phyloP scores from a whole-genome alignment of 2,329 filamentous ascomycete species.

The Claviceps spartinae region DNA sequence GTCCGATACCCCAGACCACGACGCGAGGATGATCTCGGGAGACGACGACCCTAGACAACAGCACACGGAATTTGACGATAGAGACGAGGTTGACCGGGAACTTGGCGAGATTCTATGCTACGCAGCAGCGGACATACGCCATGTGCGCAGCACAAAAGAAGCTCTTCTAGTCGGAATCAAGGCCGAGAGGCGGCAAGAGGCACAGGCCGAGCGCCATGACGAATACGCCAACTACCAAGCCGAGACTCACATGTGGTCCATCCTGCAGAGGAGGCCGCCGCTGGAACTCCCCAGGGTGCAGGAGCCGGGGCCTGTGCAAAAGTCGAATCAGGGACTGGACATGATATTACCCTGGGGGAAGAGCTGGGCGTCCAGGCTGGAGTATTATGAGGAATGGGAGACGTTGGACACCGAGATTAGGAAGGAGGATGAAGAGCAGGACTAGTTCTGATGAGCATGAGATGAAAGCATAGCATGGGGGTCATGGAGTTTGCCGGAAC shows the following conservation, averaged over 20 bases:
- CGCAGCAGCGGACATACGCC: constrained; percentile 26
- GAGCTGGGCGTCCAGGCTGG: constrained; percentile 26
- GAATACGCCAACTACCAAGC: constrained; percentile 24
- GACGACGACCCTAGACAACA: constrained; percentile 1
- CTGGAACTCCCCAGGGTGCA: constrained; percentile 18
- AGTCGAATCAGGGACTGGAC: constrained; percentile 20
- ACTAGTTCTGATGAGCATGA: not conserved
- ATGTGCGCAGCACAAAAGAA: constrained; percentile 21
- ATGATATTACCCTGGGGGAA: constrained; percentile 22
- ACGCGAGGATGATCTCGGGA: constrained; percentile 7
- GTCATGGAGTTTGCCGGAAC: not conserved
- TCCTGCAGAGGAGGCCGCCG: constrained; percentile 27
- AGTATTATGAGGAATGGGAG: constrained; percentile 32
- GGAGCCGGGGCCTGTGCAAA: constrained; percentile 15
- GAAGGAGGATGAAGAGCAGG: constrained; percentile 1
- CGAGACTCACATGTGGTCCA: constrained; percentile 31
- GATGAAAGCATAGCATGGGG: not conserved
- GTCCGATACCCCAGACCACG: not conserved
- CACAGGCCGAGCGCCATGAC: constrained; percentile 29
- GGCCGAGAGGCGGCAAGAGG: constrained; percentile 28
- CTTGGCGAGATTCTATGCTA: constrained; percentile 28
- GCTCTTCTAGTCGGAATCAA: constrained; percentile 25
- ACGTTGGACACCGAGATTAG: constrained; percentile 4
- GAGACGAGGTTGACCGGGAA: constrained; percentile 21
- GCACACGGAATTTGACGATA: constrained; percentile 15